Evolutionary conservation across 179 eudicot species (phyloP).

Genomic region (Drosera spatulata): DNA sequence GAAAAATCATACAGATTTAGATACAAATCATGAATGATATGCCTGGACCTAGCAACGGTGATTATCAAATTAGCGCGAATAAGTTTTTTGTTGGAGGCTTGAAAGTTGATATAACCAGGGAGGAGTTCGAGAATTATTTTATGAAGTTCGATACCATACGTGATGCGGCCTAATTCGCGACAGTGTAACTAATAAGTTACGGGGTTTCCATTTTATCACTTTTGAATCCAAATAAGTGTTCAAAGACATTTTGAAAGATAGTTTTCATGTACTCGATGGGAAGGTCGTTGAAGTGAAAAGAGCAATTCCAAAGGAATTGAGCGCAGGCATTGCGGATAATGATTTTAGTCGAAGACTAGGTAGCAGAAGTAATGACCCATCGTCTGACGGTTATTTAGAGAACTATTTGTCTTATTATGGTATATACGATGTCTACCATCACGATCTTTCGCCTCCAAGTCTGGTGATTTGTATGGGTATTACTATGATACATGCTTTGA

Average conservation of each 20-base stretch:
- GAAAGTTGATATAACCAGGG: slow-evolving; percentile 60
- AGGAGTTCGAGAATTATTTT: slow-evolving; percentile 62
- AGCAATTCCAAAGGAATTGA: slow-evolving; percentile 62
- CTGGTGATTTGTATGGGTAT: slow-evolving; percentile 18
- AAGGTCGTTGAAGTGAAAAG: slow-evolving; percentile 72
- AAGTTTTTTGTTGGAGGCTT: slow-evolving; percentile 95
- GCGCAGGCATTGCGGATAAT: slow-evolving; percentile 14
- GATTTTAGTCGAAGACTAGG: slow-evolving; percentile 11
- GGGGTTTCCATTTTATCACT: slow-evolving; percentile 90
- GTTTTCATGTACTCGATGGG: slow-evolving; percentile 62
- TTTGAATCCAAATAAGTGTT: slow-evolving; percentile 79
- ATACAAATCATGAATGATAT: too few species aligned
- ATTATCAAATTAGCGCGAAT: slow-evolving; percentile 34
- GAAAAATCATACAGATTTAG: slow-evolving; percentile 9
- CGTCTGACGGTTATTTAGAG: slow-evolving; percentile 20
- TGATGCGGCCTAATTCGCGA: slow-evolving; percentile 90
- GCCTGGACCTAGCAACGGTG: slow-evolving; percentile 17
- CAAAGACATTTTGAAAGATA: too few species aligned
- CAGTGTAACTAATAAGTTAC: slow-evolving; percentile 55
- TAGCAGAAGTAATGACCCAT: slow-evolving; percentile 24
- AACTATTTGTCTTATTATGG: slow-evolving; percentile 21
- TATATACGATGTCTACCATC: slow-evolving; percentile 13
- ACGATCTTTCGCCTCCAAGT: slow-evolving; percentile 20
- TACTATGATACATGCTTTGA: slow-evolving; percentile 40
- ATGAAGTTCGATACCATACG: slow-evolving; percentile 68